These are phyloP conservation scores for Saturnispora kantuleensis DNA, from an alignment of 805 yeast species.

Conservation along the genomic window DNA sequence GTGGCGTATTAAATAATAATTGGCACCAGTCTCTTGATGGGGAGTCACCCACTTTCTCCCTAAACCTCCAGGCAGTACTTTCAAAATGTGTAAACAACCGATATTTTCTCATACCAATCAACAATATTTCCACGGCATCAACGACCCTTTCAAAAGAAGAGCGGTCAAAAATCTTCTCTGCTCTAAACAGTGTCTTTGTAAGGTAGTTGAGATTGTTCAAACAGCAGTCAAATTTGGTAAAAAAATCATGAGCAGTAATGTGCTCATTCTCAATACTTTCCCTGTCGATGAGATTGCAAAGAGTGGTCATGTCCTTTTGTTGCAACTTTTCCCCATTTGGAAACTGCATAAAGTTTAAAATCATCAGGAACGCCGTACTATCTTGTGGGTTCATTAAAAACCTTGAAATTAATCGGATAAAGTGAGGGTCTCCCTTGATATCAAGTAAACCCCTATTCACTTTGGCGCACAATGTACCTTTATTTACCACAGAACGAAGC, in stretches of 20 bases:
- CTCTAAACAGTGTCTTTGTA: not conserved
- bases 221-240: not conserved
- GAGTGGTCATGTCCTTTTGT: not conserved
- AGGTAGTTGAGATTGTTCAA: not conserved
- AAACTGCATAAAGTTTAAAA: not conserved
- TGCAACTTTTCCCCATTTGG: not conserved
- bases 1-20: no score
- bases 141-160: not conserved
- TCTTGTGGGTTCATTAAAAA: slow-evolving; percentile 2
- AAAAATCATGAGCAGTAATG: slow-evolving; percentile 4
- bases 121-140: not conserved
- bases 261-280: not conserved
- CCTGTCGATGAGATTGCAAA: slow-evolving; percentile 2
- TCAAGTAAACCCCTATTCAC: not conserved
- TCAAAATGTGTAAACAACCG: not conserved
- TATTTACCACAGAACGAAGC: not conserved
- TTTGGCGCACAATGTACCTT: not conserved
- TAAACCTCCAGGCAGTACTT: not conserved
- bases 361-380: not conserved
- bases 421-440: not conserved
- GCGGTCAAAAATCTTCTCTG: not conserved
- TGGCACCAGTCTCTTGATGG: not conserved
- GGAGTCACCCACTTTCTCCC: not conserved
- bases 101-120: not conserved
- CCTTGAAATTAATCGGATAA: not conserved